These are phyloP conservation scores for Leishmania mexicana DNA, from an alignment of 208 protist genomes.

Conservation along the genomic window DNA sequence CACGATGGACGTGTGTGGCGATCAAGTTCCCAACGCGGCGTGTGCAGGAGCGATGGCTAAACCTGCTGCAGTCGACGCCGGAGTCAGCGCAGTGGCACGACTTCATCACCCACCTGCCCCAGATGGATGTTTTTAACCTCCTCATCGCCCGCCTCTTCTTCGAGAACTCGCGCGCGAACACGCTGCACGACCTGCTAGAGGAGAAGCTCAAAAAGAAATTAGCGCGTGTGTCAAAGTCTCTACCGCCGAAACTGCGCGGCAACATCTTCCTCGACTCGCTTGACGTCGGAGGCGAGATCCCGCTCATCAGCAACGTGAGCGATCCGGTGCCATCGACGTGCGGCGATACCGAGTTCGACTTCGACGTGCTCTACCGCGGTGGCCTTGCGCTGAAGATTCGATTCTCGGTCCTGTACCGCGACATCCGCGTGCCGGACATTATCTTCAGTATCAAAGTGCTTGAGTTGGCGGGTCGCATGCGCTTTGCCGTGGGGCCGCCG, in stretches of 20 bases:
- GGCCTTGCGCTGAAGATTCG: constrained; percentile 69
- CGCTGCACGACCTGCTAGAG: constrained; percentile 61
- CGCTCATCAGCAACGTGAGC: constrained; percentile 71
- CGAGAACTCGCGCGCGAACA: constrained; percentile 72
- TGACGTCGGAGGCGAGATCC: constrained; percentile 78
- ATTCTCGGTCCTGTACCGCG: constrained; percentile 68
- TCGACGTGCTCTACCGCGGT: constrained; percentile 86
- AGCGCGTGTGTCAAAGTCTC: constrained; percentile 51
- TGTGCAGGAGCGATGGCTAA: constrained; percentile 86
- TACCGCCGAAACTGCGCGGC: constrained; percentile 67
- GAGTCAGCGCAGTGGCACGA: constrained; percentile 70
- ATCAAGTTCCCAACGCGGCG: constrained; percentile 82
- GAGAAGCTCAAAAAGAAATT: constrained; percentile 77
- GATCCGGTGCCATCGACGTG: constrained; percentile 45
- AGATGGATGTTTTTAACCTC: constrained; percentile 77
- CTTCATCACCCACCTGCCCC: constrained; percentile 67
- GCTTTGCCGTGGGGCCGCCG: constrained; percentile 69
- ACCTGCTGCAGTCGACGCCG: constrained; percentile 61
- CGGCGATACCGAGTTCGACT: constrained; percentile 83
- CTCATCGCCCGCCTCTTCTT: constrained; percentile 84
- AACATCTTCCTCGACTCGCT: constrained; percentile 66
- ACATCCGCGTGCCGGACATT: constrained; percentile 69
- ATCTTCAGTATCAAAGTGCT: constrained; percentile 79
- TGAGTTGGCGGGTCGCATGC: constrained; percentile 76
- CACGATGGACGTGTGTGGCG: constrained; percentile 52